A percentile compares a stretch with the other conserved stretches of the same genome.
Conservation (phyloP, 192 early-diverging fungal genomes). For the Kickxella alabastrina region DNA sequence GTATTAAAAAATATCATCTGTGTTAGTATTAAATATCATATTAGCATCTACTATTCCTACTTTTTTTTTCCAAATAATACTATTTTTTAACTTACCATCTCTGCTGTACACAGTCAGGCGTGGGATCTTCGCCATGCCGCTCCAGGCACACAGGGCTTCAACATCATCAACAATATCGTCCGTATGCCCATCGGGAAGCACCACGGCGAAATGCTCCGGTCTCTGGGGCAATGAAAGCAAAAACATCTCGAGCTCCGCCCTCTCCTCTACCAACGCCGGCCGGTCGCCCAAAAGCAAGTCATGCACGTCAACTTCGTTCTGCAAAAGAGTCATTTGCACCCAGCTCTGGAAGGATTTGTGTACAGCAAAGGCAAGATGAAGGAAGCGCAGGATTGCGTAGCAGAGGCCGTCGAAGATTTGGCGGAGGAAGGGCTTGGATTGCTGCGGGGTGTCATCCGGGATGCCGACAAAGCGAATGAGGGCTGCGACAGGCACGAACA, state of each 20-base stretch:
- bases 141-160: constrained; percentile 41
- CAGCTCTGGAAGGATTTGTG: constrained; percentile 41
- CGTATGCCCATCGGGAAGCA: constrained; percentile 29
- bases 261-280: constrained; percentile 22
- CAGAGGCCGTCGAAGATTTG: constrained; percentile 30
- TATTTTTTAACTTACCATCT: constrained; percentile 18
- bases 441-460: neutral
- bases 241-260: constrained; percentile 21
- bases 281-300: constrained; percentile 32
- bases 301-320: constrained; percentile 37
- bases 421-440: constrained; percentile 2
- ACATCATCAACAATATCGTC: constrained; percentile 17
- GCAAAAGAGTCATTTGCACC: constrained; percentile 36
- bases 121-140: constrained; percentile 31
- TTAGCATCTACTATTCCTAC: too few species aligned
- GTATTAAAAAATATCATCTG: too few species aligned
- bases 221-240: constrained; percentile 37
- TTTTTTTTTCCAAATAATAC: too few species aligned
- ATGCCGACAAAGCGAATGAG: constrained; percentile 16
- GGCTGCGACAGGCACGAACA: constrained; percentile 19
- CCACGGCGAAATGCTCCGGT: constrained; percentile 34
- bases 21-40: too few species aligned
- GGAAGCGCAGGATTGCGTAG: constrained; percentile 18
- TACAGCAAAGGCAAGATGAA: constrained; percentile 33
- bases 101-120: constrained; percentile 39